Percentiles rank a stretch among this genome's conserved stretches.
These are phyloP conservation scores for Heliosperma pusillum DNA, from an alignment of 148 eudicot species.

Conservation along the genomic window DNA sequence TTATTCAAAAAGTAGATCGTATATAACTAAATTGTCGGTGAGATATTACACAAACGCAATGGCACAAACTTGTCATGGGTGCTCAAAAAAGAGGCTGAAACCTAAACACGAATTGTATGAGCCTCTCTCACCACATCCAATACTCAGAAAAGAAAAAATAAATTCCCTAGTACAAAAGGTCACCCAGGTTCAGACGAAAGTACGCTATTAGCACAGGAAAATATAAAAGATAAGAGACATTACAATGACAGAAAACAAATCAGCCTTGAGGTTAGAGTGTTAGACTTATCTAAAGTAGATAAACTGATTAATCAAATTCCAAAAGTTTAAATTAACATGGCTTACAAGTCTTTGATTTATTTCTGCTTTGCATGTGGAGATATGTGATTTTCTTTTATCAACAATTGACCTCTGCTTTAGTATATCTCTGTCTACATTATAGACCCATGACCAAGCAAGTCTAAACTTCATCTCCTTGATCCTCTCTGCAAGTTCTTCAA, in stretches of 20 bases:
- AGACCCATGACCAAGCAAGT: conserved; percentile 94
- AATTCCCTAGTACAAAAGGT: neutral
- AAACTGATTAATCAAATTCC: neutral
- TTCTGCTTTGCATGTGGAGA: conserved; percentile 52
- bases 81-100: neutral
- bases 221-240: neutral
- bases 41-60: neutral
- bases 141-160: neutral
- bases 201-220: neutral
- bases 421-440: conserved; percentile 59
- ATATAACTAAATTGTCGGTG: neutral
- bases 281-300: conserved; percentile 2
- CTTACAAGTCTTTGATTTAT: conserved; percentile 63
- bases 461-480: conserved; percentile 61
- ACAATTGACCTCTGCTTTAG: conserved; percentile 40
- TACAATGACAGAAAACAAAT: neutral
- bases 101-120: neutral
- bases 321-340: conserved; percentile 3
- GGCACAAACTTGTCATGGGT: neutral
- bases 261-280: neutral
- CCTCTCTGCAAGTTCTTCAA: conserved; percentile 72
- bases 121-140: neutral
- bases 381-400: conserved; percentile 50
- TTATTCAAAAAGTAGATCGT: neutral
- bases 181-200: neutral